Evolutionary conservation across 352 stramenopile genomes (phyloP).

Genomic region (Pythium periplocum): DNA sequence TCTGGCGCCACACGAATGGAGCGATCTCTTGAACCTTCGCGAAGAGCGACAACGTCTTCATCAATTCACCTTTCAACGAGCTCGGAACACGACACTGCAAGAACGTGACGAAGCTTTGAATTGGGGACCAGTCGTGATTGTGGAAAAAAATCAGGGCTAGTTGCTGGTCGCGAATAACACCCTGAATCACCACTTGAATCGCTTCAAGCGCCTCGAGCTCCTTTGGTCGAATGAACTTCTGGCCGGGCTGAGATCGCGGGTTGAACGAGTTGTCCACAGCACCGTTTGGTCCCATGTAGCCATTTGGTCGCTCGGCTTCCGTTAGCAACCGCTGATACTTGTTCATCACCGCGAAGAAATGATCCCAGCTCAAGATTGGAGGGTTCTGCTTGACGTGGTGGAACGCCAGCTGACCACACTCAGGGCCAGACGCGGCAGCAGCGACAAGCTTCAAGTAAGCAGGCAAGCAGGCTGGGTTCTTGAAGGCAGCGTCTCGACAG

Average conservation of each 20-base stretch:
- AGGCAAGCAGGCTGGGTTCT: slow-evolving; percentile 70
- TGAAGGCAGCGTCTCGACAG: slow-evolving; percentile 67
- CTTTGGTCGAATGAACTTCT: slow-evolving; percentile 73
- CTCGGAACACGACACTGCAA: slow-evolving; percentile 80
- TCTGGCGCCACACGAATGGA: slow-evolving; percentile 79
- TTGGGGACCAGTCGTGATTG: slow-evolving; percentile 81
- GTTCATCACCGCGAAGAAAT: slow-evolving; percentile 80
- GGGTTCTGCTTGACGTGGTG: slow-evolving; percentile 86
- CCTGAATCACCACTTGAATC: slow-evolving; percentile 77
- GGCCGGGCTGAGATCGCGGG: slow-evolving; percentile 33
- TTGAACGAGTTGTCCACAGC: slow-evolving; percentile 13
- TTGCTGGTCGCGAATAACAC: slow-evolving; percentile 66
- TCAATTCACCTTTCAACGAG: slow-evolving; percentile 77
- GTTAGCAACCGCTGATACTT: slow-evolving; percentile 81
- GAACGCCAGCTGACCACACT: slow-evolving; percentile 74
- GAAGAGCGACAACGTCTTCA: slow-evolving; percentile 81
- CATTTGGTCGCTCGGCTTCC: slow-evolving; percentile 44
- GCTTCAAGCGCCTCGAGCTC: slow-evolving; percentile 78
- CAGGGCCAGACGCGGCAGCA: slow-evolving; percentile 51
- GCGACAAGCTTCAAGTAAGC: slow-evolving; percentile 74
- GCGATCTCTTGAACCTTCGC: slow-evolving; percentile 72
- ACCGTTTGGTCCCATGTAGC: slow-evolving; percentile 11
- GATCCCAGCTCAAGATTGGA: slow-evolving; percentile 70
- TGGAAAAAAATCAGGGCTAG: slow-evolving; percentile 82
- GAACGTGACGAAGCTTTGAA: slow-evolving; percentile 79